Base-by-base conservation (phyloP, 1,284 basidiomycete genomes). In the Leccinum pallidistipes region DNA sequence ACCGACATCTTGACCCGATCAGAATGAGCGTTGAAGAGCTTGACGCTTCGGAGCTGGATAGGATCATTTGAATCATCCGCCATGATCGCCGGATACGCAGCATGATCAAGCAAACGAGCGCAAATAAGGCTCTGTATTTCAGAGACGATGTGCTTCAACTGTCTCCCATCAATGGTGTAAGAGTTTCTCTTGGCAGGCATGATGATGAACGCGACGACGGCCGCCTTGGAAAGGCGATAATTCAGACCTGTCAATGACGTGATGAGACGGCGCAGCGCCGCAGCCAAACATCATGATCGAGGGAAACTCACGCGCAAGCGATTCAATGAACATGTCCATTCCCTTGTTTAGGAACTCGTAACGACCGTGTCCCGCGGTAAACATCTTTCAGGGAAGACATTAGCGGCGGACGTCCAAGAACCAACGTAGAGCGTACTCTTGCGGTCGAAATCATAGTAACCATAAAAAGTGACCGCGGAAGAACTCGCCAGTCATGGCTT, bases 331-430 rank as follows among this genome's bases (percentile, higher is more conserved):
- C 95, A 99, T 97, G 77, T 98, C 97, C 51, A 98, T 95, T 68
- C 97, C 97, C 82, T 99, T 99, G 83, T 99, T 99, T 52, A 97
- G 86, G 78, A 97, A 98, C 78, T 99, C 97, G 78, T 99, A 99
- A 55, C 97, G 87, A 54, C 29, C 29, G 29, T 29, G 29, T 29
- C 97, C 97, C n/a, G 97, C 97, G 16, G 95, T 98, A 81, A 99
- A 99, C 85, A 98, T 88, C 88, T 86, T 66, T 55, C 3, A 49
- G 10, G 40, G 4, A 21, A 21, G 29, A 32, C 2, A 8, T 1
- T 61, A 72, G 66, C 36, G 24, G 32, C 31, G 9, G 5, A 56
- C 3, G 11, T 7, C 5, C 21, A 14, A n/a, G 32, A 56, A 77
- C 86, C 62, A 63, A 90, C 88, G 80, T 99, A 99, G 64, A 99